A percentile compares a stretch with the other conserved stretches of the same genome.
Evolutionary conservation across 2,329 filamentous ascomycete genomes (phyloP).

Genomic region (Coleophoma crateriformis): DNA sequence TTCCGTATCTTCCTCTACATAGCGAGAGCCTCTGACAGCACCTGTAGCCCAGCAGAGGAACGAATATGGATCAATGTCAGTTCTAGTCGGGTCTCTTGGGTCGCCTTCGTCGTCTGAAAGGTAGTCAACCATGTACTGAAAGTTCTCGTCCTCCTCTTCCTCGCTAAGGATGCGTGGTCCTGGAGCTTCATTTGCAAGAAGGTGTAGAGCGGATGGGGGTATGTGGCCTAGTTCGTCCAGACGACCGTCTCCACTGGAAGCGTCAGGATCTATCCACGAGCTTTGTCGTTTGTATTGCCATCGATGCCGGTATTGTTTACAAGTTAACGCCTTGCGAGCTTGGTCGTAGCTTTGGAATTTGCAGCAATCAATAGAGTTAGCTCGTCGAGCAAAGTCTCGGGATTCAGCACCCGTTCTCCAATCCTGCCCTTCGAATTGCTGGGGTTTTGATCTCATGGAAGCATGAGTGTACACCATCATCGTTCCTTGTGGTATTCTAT

Average conservation of each 20-base stretch:
- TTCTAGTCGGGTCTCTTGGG: constrained; percentile 15
- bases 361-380: too few species aligned
- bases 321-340: too few species aligned
- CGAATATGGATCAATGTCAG: constrained; percentile 34
- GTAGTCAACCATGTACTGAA: constrained; percentile 15
- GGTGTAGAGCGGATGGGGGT: too few species aligned
- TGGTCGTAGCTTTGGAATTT: too few species aligned
- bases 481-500: neutral
- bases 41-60: constrained; percentile 34
- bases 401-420: neutral
- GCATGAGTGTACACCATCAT: neutral
- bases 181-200: too few species aligned
- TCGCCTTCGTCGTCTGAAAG: constrained; percentile 37
- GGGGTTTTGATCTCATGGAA: neutral
- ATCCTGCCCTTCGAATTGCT: neutral
- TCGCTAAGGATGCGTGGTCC: constrained; percentile 12
- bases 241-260: too few species aligned
- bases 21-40: constrained; percentile 19
- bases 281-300: too few species aligned
- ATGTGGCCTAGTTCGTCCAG: too few species aligned
- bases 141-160: constrained; percentile 14
- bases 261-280: constrained; percentile 24
- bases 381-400: neutral
- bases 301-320: too few species aligned
- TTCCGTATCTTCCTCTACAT: neutral